These are phyloP conservation scores for Fusarium sp. DNA, from an alignment of 2,329 filamentous ascomycete species.

Conservation along the genomic window DNA sequence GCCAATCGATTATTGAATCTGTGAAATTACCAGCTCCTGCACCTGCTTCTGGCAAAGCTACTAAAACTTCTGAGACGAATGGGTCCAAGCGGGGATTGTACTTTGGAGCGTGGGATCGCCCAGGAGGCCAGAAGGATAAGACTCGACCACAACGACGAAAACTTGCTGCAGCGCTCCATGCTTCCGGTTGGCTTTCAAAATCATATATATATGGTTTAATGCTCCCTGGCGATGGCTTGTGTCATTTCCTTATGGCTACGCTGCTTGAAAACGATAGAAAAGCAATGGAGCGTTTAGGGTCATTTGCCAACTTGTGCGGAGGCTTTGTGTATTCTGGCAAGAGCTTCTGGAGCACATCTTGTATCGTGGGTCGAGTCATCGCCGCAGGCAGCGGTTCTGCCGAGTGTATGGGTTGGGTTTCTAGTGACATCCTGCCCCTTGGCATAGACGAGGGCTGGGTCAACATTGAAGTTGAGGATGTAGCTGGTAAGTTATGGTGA, in stretches of 20 bases:
- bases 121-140: constrained; percentile 52
- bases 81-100: constrained; percentile 62
- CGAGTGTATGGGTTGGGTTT: constrained; percentile 80
- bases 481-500: constrained; percentile 60
- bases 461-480: constrained; percentile 69
- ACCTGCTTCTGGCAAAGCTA: neutral
- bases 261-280: constrained; percentile 75
- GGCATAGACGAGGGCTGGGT: constrained; percentile 71
- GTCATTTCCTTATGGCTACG: constrained; percentile 76
- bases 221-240: constrained; percentile 74
- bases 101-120: constrained; percentile 61
- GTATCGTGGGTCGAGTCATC: constrained; percentile 75
- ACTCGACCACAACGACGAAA: constrained; percentile 64
- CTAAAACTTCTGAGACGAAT: constrained; percentile 55
- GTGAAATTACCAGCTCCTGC: constrained; percentile 52
- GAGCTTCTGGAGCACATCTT: constrained; percentile 79
- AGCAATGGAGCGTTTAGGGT: constrained; percentile 71
- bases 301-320: constrained; percentile 73
- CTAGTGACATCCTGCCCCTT: constrained; percentile 70
- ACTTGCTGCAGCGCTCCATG: constrained; percentile 70
- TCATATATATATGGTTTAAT: constrained; percentile 77
- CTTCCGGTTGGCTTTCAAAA: constrained; percentile 77
- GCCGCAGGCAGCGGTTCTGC: constrained; percentile 73
- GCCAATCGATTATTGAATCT: constrained; percentile 55
- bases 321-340: constrained; percentile 75